phyloP scores from a whole-genome alignment of 495 filamentous ascomycete species.

The Aspergillus sclerotiicarbonarius region DNA sequence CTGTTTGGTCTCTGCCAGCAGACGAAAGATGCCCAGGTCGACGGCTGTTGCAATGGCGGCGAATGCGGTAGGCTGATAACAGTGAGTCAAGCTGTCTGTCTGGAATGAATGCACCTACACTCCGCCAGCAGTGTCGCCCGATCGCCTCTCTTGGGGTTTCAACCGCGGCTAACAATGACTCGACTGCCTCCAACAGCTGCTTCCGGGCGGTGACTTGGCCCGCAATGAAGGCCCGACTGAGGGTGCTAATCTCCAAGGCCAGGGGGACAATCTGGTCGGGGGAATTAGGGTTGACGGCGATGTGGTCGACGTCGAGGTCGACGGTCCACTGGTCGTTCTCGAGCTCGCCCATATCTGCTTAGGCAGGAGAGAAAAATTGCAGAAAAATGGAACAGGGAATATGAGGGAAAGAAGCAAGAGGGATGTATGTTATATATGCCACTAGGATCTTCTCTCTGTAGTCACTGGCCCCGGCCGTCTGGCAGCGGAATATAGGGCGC shows the following conservation, averaged over 20 bases:
- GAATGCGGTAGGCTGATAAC: neutral
- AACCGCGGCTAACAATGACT: constrained; percentile 6
- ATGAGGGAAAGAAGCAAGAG: too few relatives aligned
- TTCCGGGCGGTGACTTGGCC: neutral
- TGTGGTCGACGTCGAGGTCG: neutral
- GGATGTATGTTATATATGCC: too few relatives aligned
- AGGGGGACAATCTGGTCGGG: neutral
- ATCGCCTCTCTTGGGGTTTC: constrained; percentile 11
- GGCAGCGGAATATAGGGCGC: too few relatives aligned
- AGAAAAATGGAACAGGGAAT: too few relatives aligned
- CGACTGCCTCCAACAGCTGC: neutral
- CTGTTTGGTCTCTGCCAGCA: neutral
- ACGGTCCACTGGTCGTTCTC: too few relatives aligned
- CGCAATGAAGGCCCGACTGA: neutral
- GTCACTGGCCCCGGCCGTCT: too few relatives aligned
- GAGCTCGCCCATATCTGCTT: too few relatives aligned
- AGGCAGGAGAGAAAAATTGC: too few relatives aligned
- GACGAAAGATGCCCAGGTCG: constrained; percentile 1
- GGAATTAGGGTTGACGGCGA: neutral
- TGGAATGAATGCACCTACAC: neutral
- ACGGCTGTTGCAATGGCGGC: constrained; percentile 2
- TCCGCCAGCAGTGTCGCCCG: constrained; percentile 2
- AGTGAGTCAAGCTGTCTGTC: neutral
- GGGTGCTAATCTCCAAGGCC: neutral
- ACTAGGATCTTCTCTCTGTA: too few relatives aligned